Conservation (phyloP, 2,329 filamentous ascomycete species). For the Talaromyces islandicus region DNA sequence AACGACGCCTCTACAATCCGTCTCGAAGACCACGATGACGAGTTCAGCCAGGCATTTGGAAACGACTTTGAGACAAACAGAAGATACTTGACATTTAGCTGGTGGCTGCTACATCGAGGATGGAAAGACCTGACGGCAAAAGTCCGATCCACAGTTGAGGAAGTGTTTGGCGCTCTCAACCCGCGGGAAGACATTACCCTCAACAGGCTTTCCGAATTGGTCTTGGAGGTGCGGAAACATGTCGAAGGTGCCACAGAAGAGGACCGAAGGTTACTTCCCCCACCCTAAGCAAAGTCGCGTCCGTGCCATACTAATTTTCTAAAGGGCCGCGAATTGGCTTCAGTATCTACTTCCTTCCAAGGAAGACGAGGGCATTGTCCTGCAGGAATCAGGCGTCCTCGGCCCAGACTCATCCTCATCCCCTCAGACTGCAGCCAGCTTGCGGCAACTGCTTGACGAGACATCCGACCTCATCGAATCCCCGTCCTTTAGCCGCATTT, state of each 20-base stretch:
- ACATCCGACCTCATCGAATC: constrained; percentile 95
- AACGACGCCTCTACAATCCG: constrained; percentile 70
- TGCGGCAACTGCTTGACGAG: constrained; percentile 86
- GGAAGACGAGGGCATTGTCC: constrained; percentile 74
- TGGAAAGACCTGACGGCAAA: constrained; percentile 77
- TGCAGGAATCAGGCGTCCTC: constrained; percentile 75
- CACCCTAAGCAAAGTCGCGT: not conserved
- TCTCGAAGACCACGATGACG: constrained; percentile 89
- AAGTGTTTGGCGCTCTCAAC: constrained; percentile 83
- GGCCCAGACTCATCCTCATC: constrained; percentile 33
- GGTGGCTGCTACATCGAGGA: constrained; percentile 92
- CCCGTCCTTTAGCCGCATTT: constrained; percentile 78
- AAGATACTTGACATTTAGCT: constrained; percentile 91
- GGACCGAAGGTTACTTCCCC: constrained; percentile 50
- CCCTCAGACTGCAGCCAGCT: constrained; percentile 40
- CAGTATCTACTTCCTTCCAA: constrained; percentile 72
- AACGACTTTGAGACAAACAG: constrained; percentile 96
- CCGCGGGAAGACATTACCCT: constrained; percentile 83
- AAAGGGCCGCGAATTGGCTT: constrained; percentile 65
- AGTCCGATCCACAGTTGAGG: constrained; percentile 78
- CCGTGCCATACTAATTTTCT: constrained; percentile 4
- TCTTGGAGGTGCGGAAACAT: constrained; percentile 73
- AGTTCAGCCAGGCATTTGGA: constrained; percentile 76
- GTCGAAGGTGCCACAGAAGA: constrained; percentile 70
- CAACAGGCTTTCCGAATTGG: constrained; percentile 71